These are phyloP conservation scores for Ligustrum vulgare DNA, from an alignment of 257 asterid genomes.

Conservation along the genomic window DNA sequence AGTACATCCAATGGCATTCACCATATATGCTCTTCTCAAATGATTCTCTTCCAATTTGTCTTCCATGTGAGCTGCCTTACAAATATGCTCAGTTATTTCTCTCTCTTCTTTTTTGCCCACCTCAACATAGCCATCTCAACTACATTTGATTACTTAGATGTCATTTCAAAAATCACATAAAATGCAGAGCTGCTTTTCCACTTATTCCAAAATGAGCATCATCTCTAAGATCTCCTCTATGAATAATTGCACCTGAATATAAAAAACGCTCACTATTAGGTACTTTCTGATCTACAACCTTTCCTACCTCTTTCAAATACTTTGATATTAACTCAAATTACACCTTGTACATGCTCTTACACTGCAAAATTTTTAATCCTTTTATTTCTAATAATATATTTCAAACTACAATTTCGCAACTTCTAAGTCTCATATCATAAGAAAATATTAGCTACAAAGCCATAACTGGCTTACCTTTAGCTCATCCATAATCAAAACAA, in stretches of 20 bases:
- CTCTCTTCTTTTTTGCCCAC: background rate
- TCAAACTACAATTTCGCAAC: background rate
- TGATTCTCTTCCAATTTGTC: no score
- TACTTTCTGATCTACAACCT: background rate
- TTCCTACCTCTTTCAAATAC: background rate
- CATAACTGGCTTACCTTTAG: background rate
- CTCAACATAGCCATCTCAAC: background rate
- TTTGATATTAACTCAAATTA: background rate
- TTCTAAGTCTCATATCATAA: background rate
- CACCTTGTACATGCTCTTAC: background rate
- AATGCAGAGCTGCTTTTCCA: background rate
- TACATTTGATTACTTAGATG: background rate
- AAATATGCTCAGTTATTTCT: background rate
- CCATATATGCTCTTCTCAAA: no score
- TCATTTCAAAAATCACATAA: background rate
- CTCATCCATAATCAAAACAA: background rate
- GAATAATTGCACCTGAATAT: background rate
- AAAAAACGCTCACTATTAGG: background rate
- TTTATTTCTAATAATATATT: no score
- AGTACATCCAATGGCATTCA: background rate
- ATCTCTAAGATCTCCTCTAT: background rate
- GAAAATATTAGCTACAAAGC: background rate
- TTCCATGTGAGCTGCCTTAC: background rate
- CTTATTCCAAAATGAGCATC: background rate
- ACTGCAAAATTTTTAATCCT: background rate